These are phyloP conservation scores for Musa schizocarpa DNA, from an alignment of 176 grass and related monocot genomes.

Conservation along the genomic window DNA sequence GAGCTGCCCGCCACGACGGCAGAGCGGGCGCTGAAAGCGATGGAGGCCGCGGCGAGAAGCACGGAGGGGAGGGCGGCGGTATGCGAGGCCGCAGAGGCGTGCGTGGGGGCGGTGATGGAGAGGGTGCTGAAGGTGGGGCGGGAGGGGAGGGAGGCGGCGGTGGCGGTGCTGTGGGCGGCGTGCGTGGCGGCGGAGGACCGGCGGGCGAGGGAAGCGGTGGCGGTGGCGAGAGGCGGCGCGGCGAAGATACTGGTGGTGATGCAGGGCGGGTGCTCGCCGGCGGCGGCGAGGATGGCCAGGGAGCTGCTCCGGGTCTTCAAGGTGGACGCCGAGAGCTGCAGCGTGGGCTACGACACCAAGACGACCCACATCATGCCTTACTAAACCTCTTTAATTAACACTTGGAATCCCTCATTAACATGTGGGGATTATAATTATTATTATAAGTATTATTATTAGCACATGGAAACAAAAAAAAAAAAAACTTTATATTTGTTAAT, in stretches of 20 bases:
- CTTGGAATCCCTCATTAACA: no score
- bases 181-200: conserved; percentile 45
- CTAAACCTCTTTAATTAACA: conserved; percentile 12
- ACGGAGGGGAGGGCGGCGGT: conserved; percentile 61
- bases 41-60: conserved; percentile 53
- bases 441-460: no score
- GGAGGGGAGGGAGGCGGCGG: conserved; percentile 58
- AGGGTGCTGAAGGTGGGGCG: conserved; percentile 59
- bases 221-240: conserved; percentile 37
- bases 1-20: conserved; percentile 49
- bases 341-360: conserved; percentile 61
- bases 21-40: conserved; percentile 38
- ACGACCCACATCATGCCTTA: conserved; percentile 93
- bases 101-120: conserved; percentile 49
- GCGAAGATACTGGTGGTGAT: conserved; percentile 83
- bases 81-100: conserved; percentile 30
- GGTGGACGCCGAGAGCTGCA: conserved; percentile 39
- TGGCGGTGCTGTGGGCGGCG: conserved; percentile 57
- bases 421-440: no score
- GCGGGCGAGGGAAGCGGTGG: conserved; percentile 52
- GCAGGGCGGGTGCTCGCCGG: conserved; percentile 69
- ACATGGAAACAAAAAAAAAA: no score
- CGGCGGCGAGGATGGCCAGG: conserved; percentile 65
- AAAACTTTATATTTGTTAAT: no score
- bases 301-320: conserved; percentile 60